Percentiles rank a stretch among this genome's conserved stretches.
These are phyloP conservation scores for Candida pseudofarinosa DNA, from an alignment of 805 yeast genomes.

Conservation along the genomic window DNA sequence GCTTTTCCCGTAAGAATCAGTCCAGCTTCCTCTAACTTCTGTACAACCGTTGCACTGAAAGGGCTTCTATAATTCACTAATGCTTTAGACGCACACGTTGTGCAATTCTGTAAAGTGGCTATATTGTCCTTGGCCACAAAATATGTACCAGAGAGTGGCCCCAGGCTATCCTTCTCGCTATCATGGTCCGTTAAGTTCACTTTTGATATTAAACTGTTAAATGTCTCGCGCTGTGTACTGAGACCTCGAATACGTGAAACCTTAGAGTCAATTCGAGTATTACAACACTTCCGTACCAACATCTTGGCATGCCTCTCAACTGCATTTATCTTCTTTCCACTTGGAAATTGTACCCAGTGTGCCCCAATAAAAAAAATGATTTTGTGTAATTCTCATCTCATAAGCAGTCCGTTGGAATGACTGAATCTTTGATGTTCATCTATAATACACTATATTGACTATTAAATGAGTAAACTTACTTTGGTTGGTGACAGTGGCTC, in stretches of 20 bases:
- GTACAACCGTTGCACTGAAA: conserved; percentile 71
- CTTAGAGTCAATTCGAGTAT: neutral
- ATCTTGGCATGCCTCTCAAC: too few relatives aligned
- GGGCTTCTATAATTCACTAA: conserved; percentile 66
- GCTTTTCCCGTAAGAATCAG: conserved; percentile 68
- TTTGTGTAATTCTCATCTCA: neutral
- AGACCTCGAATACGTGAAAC: neutral
- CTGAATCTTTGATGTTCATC: neutral
- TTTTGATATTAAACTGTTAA: neutral
- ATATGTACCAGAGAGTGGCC: conserved; percentile 7
- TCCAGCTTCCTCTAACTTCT: conserved; percentile 50
- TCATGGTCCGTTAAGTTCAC: neutral
- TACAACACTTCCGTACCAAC: neutral
- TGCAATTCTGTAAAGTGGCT: conserved; percentile 54
- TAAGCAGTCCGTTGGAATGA: neutral
- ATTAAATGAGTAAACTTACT: conserved; percentile 16
- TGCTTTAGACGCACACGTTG: conserved; percentile 76
- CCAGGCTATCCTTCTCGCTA: neutral
- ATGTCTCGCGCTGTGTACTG: neutral
- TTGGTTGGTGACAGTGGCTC: conserved; percentile 25
- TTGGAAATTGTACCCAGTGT: too few relatives aligned
- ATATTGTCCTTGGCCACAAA: conserved; percentile 68
- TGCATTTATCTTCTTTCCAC: too few relatives aligned
- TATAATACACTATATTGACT: neutral
- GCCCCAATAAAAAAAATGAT: too few relatives aligned